Percentiles rank a stretch among this genome's conserved stretches.
Evolutionary conservation across 768 basidiomycete genomes (phyloP).

Genomic region (Psilocybe cyanescens): DNA sequence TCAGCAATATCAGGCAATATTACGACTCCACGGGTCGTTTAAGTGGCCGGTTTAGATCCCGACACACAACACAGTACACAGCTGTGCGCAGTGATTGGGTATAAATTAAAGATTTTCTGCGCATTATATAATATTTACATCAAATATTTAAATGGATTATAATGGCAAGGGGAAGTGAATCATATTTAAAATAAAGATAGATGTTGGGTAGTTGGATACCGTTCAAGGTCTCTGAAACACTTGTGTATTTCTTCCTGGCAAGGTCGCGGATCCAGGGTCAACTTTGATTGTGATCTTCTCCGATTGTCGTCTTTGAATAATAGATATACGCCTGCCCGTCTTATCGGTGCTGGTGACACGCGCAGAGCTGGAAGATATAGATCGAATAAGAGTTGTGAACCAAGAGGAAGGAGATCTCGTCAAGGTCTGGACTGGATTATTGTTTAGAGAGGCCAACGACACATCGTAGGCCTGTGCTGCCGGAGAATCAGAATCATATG

Average conservation of each 20-base stretch:
- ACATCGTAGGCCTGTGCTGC: conserved; percentile 23
- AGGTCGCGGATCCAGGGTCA: background rate
- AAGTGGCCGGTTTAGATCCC: too few species aligned
- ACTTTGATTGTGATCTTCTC: background rate
- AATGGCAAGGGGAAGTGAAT: too few species aligned
- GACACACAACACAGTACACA: too few species aligned
- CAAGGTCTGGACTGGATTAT: background rate
- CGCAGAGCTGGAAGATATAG: background rate
- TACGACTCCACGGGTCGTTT: too few species aligned
- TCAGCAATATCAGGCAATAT: too few species aligned
- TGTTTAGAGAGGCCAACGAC: conserved; percentile 15
- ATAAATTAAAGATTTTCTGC: too few species aligned
- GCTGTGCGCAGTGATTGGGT: too few species aligned
- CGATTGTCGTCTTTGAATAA: background rate
- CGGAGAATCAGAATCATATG: conserved; percentile 33
- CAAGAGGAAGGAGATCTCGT: conserved; percentile 15
- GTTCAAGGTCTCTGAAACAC: background rate
- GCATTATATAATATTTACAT: too few species aligned
- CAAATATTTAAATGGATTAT: too few species aligned
- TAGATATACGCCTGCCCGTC: background rate
- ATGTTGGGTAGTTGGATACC: too few species aligned
- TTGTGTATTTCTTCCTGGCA: background rate
- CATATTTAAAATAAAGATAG: too few species aligned
- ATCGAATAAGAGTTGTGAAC: conserved; percentile 8
- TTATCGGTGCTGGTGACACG: background rate